Percentiles rank a stretch among this genome's conserved stretches.
Evolutionary conservation across 306 rosid genomes (phyloP).

Genomic region (Abrus pulchellus): DNA sequence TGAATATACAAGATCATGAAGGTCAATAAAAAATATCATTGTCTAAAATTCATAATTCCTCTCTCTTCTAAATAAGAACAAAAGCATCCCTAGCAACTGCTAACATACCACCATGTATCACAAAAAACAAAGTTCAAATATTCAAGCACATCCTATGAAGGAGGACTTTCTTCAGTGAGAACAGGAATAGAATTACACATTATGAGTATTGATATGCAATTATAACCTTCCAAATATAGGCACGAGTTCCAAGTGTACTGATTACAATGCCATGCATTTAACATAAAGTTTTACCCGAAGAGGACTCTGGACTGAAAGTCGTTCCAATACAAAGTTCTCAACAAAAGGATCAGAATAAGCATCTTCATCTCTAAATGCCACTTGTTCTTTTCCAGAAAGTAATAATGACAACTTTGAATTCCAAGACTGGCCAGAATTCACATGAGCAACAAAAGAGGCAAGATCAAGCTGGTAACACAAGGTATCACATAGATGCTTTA

Average conservation of each 20-base stretch:
- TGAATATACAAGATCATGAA: conserved; percentile 6
- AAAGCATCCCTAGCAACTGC: conserved; percentile 19
- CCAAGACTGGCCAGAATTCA: conserved; percentile 93
- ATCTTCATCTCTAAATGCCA: conserved; percentile 60
- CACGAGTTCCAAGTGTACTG: conserved; percentile 31
- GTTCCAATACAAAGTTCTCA: conserved; percentile 94
- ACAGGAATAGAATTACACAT: conserved; percentile 32
- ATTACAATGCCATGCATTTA: conserved; percentile 42
- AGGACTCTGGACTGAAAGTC: conserved; percentile 96
- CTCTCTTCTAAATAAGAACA: conserved; percentile 43
- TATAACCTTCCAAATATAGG: conserved; percentile 38
- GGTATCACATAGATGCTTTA: conserved; percentile 90
- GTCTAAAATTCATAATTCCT: conserved; percentile 16
- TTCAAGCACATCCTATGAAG: conserved; percentile 34
- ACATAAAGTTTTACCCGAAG: conserved; percentile 77
- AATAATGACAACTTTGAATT: conserved; percentile 75
- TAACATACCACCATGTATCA: conserved; percentile 23
- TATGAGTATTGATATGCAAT: conserved; percentile 9
- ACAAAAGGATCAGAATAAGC: conserved; percentile 78
- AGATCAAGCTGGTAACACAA: conserved; percentile 94
- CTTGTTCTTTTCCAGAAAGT: conserved; percentile 73
- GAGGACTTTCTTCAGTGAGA: conserved; percentile 8
- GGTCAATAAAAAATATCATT: conserved; percentile 20
- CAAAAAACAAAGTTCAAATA: conserved; percentile 35
- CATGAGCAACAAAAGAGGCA: conserved; percentile 90